phyloP scores from a whole-genome alignment of 2,329 filamentous ascomycete species.

The Calonectria henricotiae region DNA sequence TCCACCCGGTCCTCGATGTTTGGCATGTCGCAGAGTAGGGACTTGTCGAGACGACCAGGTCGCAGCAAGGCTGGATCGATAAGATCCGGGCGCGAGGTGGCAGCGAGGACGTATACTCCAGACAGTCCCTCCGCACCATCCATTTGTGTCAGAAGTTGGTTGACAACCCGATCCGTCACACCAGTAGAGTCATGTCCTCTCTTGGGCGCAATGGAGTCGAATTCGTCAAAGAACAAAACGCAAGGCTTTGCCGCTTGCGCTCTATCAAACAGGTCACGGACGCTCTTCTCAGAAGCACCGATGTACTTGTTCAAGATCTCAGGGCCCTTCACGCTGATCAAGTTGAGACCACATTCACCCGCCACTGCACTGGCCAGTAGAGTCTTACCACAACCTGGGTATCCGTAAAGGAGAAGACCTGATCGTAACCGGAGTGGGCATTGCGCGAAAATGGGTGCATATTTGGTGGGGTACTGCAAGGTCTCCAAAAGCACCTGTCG shows the following conservation, averaged over 20 bases:
- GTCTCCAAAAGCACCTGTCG: constrained; percentile 95
- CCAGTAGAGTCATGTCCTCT: constrained; percentile 97
- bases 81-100: constrained; percentile 92
- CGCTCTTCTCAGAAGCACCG: constrained; percentile 95
- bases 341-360: constrained; percentile 97
- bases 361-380: constrained; percentile 96
- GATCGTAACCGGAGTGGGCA: constrained; percentile 96
- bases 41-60: constrained; percentile 94
- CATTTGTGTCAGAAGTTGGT: constrained; percentile 98
- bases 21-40: constrained; percentile 91
- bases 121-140: constrained; percentile 96
- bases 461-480: constrained; percentile 96
- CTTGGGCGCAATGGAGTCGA: constrained; percentile 97
- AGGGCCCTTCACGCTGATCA: constrained; percentile 97
- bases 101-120: constrained; percentile 96
- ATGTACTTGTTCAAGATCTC: constrained; percentile 99
- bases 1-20: constrained; percentile 85
- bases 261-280: constrained; percentile 94
- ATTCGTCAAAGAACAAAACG: constrained; percentile 98
- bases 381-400: constrained; percentile 96
- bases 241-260: constrained; percentile 93
- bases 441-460: constrained; percentile 96
- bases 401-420: constrained; percentile 93
- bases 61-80: constrained; percentile 95
- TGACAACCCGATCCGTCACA: constrained; percentile 98